These are phyloP conservation scores for Piloderma croceum DNA, from an alignment of 768 basidiomycete species.

Conservation along the genomic window DNA sequence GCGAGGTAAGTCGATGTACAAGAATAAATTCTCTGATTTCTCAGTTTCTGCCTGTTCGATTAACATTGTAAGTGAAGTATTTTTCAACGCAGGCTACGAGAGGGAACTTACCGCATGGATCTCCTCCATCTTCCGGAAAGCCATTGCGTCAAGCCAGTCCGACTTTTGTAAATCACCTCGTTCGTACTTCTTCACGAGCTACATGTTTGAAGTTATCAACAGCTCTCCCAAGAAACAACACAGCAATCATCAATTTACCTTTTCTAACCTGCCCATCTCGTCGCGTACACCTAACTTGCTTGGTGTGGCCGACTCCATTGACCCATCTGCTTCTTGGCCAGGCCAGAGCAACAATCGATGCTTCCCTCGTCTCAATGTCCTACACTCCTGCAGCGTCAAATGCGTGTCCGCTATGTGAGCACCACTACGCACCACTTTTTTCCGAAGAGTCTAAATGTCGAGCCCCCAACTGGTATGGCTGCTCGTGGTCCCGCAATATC, in stretches of 20 bases:
- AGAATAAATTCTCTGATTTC: slow-evolving; percentile 89
- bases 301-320: slow-evolving; percentile 74
- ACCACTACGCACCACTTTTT: slow-evolving; percentile 71
- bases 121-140: slow-evolving; percentile 93
- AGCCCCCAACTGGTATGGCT: slow-evolving; percentile 82
- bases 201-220: slow-evolving; percentile 18
- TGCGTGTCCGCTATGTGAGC: neutral
- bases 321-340: slow-evolving; percentile 80
- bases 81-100: too few species aligned
- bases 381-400: slow-evolving; percentile 23
- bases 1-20: slow-evolving; percentile 92
- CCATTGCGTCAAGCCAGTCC: slow-evolving; percentile 92
- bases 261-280: slow-evolving; percentile 94
- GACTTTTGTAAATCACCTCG: slow-evolving; percentile 89
- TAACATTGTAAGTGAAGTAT: slow-evolving; percentile 2
- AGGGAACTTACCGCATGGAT: slow-evolving; percentile 66
- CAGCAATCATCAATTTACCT: slow-evolving; percentile 43
- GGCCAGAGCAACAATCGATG: slow-evolving; percentile 85
- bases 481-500: slow-evolving; percentile 83
- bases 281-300: slow-evolving; percentile 79
- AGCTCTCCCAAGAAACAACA: slow-evolving; percentile 10
- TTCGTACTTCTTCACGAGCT: slow-evolving; percentile 95
- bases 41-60: slow-evolving; percentile 72
- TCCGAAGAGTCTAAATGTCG: slow-evolving; percentile 86
- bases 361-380: slow-evolving; percentile 87